Base-by-base conservation (phyloP, 169 alveolate genomes). In the Perkinsus marinus region DNA sequence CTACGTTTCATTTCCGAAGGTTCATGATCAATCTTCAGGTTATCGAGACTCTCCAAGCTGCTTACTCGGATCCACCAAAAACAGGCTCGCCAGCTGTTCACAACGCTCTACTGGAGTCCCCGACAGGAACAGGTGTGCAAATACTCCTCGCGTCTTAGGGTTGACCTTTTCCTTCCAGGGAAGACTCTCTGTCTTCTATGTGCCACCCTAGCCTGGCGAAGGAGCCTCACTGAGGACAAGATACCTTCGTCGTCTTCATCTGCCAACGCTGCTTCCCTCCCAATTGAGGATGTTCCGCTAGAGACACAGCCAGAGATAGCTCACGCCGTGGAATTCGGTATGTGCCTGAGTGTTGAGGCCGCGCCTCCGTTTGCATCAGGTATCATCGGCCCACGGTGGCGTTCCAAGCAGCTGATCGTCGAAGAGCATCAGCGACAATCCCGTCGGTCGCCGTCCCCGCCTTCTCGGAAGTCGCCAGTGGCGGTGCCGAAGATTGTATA, bases 71-170 rank as follows among this genome's bases (percentile, higher is more conserved):
- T 2, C 37, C 79, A 13, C 79, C 79, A 7, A 57, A 26, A 13
- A 30, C 79, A 13, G 79, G 79, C 34, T 13, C 34, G 79, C 79
- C 79, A 13, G 22, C 30, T 13, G 37, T 5, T 57, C 92, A 96
- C 68, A 96, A 97, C 93, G 99, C 98, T 36, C 96, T 97, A 68
- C 92, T 98, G 38, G 99, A 98, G 94, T 96, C 98, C 0, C 99
- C 99, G 6, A 98, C 99, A 26, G 99, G 99, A 9, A 98, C 99
- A 39, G 99, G 92, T 2, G 7, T 19, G 79, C 22, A 10, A 41
- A 3, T 10, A 41, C 10, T 41, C 19, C 46, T 6, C 46, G 19
- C 10, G 3, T 41, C 46, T 41, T 10, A 10, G 46, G 46, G 19
- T 41, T 10, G 46, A 57, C 30, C 7, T 57, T 2, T 57, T 57